A percentile compares a stretch with the other conserved stretches of the same genome.
phyloP scores from a whole-genome alignment of 176 grass and related monocot species.

The Avena sativa region DNA sequence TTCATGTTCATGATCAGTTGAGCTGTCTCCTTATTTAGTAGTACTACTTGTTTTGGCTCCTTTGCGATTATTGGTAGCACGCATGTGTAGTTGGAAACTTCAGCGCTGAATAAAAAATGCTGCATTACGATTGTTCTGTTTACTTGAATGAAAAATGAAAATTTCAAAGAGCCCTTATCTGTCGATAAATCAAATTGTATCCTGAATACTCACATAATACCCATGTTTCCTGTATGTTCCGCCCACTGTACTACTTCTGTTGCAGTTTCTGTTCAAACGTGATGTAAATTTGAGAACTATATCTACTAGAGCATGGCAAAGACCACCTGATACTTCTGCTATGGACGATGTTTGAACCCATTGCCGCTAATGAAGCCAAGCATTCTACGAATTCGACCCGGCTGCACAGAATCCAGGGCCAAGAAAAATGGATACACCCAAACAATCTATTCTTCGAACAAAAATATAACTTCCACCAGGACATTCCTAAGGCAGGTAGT shows the following conservation, averaged over 20 bases:
- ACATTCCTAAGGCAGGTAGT: neutral
- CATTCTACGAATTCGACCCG: neutral
- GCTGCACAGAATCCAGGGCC: neutral
- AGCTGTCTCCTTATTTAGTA: too few species aligned
- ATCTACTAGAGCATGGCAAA: neutral
- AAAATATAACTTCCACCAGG: neutral
- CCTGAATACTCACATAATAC: too few species aligned
- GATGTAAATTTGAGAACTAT: neutral
- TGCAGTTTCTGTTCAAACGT: neutral
- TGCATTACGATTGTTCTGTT: neutral
- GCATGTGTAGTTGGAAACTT: too few species aligned
- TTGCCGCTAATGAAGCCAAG: neutral
- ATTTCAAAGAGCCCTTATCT: neutral
- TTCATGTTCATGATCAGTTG: too few species aligned
- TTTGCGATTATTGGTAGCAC: neutral
- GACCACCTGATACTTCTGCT: neutral
- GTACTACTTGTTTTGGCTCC: too few species aligned
- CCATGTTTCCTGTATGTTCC: too few species aligned
- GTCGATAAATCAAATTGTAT: too few species aligned
- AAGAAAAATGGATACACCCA: neutral
- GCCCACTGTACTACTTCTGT: neutral
- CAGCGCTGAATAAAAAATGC: neutral
- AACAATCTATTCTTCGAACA: conserved; percentile 12
- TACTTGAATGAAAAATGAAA: neutral
- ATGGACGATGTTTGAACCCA: neutral